These are phyloP conservation scores for Solanum bulbocastanum DNA, from an alignment of 257 asterid species.

Conservation along the genomic window DNA sequence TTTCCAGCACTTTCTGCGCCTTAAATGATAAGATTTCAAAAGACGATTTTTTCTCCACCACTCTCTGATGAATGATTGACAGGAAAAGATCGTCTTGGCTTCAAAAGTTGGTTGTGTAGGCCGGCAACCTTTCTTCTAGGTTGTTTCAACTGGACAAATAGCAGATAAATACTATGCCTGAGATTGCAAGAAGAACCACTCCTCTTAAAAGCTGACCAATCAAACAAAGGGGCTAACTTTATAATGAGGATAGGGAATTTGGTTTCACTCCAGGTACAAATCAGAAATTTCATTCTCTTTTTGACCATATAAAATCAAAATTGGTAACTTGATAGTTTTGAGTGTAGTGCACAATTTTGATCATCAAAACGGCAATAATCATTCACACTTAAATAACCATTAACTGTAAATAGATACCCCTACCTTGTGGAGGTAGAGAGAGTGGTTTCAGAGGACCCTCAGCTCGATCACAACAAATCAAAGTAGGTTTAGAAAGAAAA, in stretches of 20 bases:
- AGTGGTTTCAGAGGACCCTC: neutral
- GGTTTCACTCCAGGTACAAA: neutral
- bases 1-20: too few species aligned
- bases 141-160: neutral
- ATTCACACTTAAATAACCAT: neutral
- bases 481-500: neutral
- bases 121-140: neutral
- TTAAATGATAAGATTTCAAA: neutral
- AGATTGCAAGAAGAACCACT: neutral
- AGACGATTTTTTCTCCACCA: neutral
- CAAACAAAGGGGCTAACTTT: neutral
- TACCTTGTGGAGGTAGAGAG: neutral
- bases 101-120: neutral
- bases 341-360: too few species aligned
- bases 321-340: neutral
- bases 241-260: too few species aligned
- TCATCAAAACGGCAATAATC: neutral
- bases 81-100: neutral
- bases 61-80: neutral
- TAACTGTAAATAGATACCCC: neutral
- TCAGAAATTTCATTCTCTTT: neutral
- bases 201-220: neutral
- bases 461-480: neutral
- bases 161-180: neutral
- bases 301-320: neutral